phyloP scores from a whole-genome alignment of 768 basidiomycete species.

The Boletus tomentosulus region DNA sequence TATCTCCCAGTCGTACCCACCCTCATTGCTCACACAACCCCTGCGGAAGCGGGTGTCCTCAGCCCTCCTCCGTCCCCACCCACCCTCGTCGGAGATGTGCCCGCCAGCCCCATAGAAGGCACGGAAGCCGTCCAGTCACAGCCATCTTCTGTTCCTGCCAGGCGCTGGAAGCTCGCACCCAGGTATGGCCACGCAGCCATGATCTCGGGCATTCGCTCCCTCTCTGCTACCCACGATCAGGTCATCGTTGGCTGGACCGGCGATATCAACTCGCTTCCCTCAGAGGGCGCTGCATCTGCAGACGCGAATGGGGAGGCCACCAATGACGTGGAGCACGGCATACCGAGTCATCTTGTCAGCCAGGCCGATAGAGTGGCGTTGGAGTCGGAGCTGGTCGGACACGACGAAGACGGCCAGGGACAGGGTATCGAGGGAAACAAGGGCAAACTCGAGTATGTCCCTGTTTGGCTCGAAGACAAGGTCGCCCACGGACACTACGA shows the following conservation, averaged over 20 bases:
- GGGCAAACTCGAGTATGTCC: slow-evolving; percentile 68
- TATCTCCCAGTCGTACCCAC: slow-evolving; percentile 79
- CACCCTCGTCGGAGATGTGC: slow-evolving; percentile 46
- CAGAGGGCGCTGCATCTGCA: slow-evolving; percentile 30
- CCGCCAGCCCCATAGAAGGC: slow-evolving; percentile 29
- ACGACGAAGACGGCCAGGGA: slow-evolving; percentile 37
- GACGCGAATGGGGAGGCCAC: slow-evolving; percentile 14
- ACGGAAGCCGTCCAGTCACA: background rate
- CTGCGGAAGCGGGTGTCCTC: slow-evolving; percentile 43
- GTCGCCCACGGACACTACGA: slow-evolving; percentile 94
- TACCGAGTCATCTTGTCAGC: slow-evolving; percentile 50
- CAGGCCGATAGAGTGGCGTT: slow-evolving; percentile 63
- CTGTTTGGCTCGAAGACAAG: slow-evolving; percentile 88
- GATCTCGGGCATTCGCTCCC: slow-evolving; percentile 87
- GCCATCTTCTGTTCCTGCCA: slow-evolving; percentile 15
- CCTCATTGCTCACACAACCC: slow-evolving; percentile 39
- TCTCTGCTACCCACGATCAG: slow-evolving; percentile 83
- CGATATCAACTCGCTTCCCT: slow-evolving; percentile 57
- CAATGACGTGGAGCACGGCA: slow-evolving; percentile 28
- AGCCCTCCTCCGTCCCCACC: slow-evolving; percentile 83
- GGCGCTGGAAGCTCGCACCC: slow-evolving; percentile 69
- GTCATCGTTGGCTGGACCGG: slow-evolving; percentile 93
- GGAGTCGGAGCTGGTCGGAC: slow-evolving; percentile 58
- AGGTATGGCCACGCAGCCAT: slow-evolving; percentile 93
- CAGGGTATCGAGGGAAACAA: slow-evolving; percentile 46